These are phyloP conservation scores for Jamesozyma jinghongensis DNA, from an alignment of 805 yeast genomes.

Conservation along the genomic window DNA sequence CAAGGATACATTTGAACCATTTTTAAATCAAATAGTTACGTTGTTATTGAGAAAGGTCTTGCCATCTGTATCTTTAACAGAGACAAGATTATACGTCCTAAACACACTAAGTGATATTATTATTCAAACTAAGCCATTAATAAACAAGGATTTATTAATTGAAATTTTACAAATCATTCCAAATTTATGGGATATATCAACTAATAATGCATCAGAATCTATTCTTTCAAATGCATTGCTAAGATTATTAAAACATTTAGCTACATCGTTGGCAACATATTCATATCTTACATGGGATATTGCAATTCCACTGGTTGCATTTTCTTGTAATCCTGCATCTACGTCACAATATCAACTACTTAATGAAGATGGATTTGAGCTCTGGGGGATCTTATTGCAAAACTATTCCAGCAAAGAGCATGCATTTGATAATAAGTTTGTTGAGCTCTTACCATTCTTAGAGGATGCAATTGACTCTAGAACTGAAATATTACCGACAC, in stretches of 20 bases:
- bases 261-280: conserved; percentile 46
- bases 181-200: conserved; percentile 59
- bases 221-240: conserved; percentile 43
- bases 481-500: conserved; percentile 64
- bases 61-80: conserved; percentile 47
- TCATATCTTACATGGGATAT: conserved; percentile 43
- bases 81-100: conserved; percentile 66
- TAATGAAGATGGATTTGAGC: conserved; percentile 78
- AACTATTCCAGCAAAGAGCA: conserved; percentile 40
- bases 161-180: conserved; percentile 57
- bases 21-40: conserved; percentile 41
- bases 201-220: conserved; percentile 23
- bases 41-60: conserved; percentile 42
- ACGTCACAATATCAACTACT: conserved; percentile 42
- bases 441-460: conserved; percentile 41
- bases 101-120: conserved; percentile 57
- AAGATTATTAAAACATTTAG: conserved; percentile 50
- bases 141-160: conserved; percentile 42
- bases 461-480: conserved; percentile 54
- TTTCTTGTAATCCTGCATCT: conserved; percentile 54
- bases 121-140: conserved; percentile 55
- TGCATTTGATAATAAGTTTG: conserved; percentile 32
- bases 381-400: conserved; percentile 67
- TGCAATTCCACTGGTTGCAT: conserved; percentile 53
- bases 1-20: conserved; percentile 59